Evolutionary conservation across 768 basidiomycete species (phyloP), one percentile per base, ranked within the genome.

Genomic region (Royoungia palumana): DNA sequence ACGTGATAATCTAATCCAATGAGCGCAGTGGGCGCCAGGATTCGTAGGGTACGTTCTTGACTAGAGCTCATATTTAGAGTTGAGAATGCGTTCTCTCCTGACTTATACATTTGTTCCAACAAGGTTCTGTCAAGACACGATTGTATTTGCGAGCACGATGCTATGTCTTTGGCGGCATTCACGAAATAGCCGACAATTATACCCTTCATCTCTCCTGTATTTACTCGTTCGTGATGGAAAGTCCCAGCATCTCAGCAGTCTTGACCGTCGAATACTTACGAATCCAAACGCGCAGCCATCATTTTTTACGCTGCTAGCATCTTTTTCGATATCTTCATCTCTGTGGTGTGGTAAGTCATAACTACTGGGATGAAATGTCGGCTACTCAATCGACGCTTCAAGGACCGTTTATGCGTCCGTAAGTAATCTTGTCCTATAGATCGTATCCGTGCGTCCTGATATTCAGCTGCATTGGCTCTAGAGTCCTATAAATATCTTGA

Each of bases 191-290:
- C 41, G 9, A 5, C n/a, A 14, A 22, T 30, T 47, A 9, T 55
- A 56, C 11, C 56, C 54, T 7, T 50, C 45, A 17, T n/a, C 44
- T 2, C 49, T 54, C 24, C 28, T 54, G 6, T 34, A 2, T 19
- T 20, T 52, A 10, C 56, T 58, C 13, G 10, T 53, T 11, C 50
- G 54, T 40, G 56, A 58, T 38, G 55, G 55, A 52, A 20, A 49
- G 6, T 30, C 13, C 2, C 20, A 14, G 13, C 30, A 13, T 30
- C 30, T 14, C 30, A 30, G 30, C 30, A 13, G 13, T 30, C 8
- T 11, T 25, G 9, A 10, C 6, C 30, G 30, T 13, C 21, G 20
- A 3, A 17, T 42, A 22, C 20, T 51, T 16, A 35, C 19, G 19
- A 11, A 21, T 20, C 12, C 6, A 25, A 38, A n/a, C 16, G 22